Conservation (phyloP, 1,284 basidiomycete genomes). For the Trametes sp. region DNA sequence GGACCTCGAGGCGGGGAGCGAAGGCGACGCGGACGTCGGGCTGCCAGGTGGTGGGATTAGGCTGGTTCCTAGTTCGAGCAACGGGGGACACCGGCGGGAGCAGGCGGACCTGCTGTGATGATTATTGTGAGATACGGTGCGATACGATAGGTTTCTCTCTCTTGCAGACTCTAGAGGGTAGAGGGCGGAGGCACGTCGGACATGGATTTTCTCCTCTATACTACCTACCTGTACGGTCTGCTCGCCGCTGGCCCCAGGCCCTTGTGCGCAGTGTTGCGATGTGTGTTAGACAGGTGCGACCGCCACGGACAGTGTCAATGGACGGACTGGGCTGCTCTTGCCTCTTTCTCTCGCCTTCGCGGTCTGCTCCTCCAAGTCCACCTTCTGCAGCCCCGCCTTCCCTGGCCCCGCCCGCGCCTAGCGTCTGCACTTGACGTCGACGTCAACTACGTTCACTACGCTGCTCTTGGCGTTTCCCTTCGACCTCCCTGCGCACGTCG, state of each 20-base stretch:
- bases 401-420: no score
- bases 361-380: not conserved
- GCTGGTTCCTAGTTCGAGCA: slow-evolving; percentile 36
- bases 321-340: slow-evolving; percentile 6
- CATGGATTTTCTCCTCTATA: slow-evolving; percentile 4
- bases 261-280: not conserved
- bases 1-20: slow-evolving; percentile 28
- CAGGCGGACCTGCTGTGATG: slow-evolving; percentile 24
- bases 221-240: not conserved
- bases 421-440: not conserved
- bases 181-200: slow-evolving; percentile 11
- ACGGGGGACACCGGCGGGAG: slow-evolving; percentile 13
- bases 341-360: not conserved
- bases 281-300: slow-evolving; percentile 21
- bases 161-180: not conserved
- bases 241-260: not conserved
- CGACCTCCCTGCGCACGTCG: not conserved
- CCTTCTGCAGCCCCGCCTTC: not conserved
- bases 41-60: slow-evolving; percentile 36
- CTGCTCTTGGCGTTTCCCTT: not conserved
- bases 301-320: slow-evolving; percentile 15
- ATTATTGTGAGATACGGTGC: slow-evolving; percentile 17
- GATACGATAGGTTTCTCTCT: not conserved
- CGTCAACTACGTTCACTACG: not conserved
- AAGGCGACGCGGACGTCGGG: slow-evolving; percentile 22